These are phyloP conservation scores for Colletotrichum lentis DNA, from an alignment of 2,329 filamentous ascomycete species.

Conservation along the genomic window DNA sequence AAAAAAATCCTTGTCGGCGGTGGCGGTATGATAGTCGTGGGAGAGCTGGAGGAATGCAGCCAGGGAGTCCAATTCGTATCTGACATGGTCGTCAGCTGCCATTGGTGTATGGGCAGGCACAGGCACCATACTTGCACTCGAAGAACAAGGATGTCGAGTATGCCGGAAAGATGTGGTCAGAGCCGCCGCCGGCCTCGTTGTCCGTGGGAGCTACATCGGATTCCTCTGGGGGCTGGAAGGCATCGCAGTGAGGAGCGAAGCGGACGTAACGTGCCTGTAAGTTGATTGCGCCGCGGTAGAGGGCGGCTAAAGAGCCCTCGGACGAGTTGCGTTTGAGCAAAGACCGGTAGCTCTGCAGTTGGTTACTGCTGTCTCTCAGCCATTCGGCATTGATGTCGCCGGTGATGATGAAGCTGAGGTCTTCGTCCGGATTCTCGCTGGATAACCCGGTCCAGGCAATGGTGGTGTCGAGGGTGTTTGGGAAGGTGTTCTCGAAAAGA, in stretches of 20 bases:
- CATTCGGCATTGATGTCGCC: constrained; percentile 94
- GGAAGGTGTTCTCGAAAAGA: constrained; percentile 76
- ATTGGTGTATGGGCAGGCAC: background rate
- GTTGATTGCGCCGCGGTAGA: constrained; percentile 80
- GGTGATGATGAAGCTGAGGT: constrained; percentile 76
- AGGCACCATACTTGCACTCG: constrained; percentile 74
- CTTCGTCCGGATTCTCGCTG: constrained; percentile 65
- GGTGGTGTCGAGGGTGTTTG: constrained; percentile 79
- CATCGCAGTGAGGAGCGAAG: constrained; percentile 85
- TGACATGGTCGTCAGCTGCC: background rate
- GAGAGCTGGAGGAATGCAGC: constrained; percentile 85
- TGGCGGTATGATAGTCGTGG: constrained; percentile 80
- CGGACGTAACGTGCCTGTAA: constrained; percentile 76
- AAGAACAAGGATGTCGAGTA: constrained; percentile 79
- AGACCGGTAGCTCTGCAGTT: constrained; percentile 77
- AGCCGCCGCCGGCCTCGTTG: constrained; percentile 64
- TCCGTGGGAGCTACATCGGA: constrained; percentile 68
- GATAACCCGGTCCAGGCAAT: constrained; percentile 72
- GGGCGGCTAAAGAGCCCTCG: constrained; percentile 67
- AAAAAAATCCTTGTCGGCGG: constrained; percentile 77
- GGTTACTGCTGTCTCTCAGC: constrained; percentile 87
- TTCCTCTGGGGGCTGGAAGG: constrained; percentile 87
- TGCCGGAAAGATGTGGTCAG: constrained; percentile 55
- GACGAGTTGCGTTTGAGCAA: constrained; percentile 63
- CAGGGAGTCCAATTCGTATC: constrained; percentile 88